These are phyloP conservation scores for Solanum okadae DNA, from an alignment of 257 asterid species.

Conservation along the genomic window DNA sequence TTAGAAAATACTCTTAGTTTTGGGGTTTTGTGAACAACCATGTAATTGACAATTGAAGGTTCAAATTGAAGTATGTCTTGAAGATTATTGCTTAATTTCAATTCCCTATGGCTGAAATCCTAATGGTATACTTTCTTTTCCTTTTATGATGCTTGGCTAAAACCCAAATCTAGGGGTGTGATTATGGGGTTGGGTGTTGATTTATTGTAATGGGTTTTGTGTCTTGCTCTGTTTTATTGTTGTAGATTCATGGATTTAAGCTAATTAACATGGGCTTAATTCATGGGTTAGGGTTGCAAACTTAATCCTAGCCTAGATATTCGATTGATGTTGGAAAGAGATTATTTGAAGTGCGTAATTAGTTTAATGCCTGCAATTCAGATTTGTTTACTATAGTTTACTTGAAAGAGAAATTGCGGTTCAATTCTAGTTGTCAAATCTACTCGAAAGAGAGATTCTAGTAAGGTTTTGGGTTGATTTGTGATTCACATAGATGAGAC, in stretches of 20 bases:
- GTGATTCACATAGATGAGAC: not conserved
- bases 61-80: not conserved
- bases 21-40: not conserved
- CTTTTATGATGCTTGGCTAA: not conserved
- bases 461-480: not conserved
- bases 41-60: not conserved
- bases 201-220: not conserved
- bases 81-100: not conserved
- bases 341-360: not conserved
- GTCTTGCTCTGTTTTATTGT: not conserved
- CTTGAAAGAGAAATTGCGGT: not conserved
- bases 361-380: not conserved
- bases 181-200: not conserved
- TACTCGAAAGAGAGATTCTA: not conserved
- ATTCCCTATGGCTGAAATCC: not conserved
- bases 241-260: not conserved
- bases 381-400: not conserved
- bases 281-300: not conserved
- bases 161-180: not conserved
- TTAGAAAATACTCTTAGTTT: not conserved
- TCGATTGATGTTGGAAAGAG: not conserved
- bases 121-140: not conserved
- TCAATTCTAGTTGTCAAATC: not conserved
- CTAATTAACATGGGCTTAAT: not conserved
- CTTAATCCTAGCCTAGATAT: not conserved